phyloP scores from a whole-genome alignment of 805 yeast species.

The Ogataea pini region DNA sequence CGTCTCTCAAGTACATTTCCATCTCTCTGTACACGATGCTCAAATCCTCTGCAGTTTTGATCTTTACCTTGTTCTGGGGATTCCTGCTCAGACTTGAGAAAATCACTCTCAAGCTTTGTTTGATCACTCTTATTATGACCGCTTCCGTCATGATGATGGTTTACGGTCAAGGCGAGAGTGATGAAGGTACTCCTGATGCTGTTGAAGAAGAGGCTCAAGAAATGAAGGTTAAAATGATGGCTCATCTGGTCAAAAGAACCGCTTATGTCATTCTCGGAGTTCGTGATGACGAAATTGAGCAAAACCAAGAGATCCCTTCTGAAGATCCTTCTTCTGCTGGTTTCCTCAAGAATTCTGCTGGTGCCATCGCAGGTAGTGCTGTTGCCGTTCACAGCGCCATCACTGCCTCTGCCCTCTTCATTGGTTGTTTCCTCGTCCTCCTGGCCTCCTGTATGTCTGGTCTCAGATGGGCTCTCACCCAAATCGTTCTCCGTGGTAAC shows the following conservation, averaged over 20 bases:
- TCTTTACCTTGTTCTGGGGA: constrained; percentile 84
- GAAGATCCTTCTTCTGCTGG: not conserved
- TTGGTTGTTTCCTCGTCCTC: constrained; percentile 75
- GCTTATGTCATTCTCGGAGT: constrained; percentile 14
- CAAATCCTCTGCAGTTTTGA: constrained; percentile 72
- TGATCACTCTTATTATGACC: constrained; percentile 74
- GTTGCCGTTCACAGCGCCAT: constrained; percentile 14
- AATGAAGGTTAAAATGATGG: constrained; percentile 19
- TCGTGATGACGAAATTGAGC: constrained; percentile 9
- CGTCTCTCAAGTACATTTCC: constrained; percentile 72
- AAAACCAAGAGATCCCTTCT: not conserved
- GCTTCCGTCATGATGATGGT: constrained; percentile 88
- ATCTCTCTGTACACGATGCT: constrained; percentile 85
- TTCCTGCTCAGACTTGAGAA: constrained; percentile 72
- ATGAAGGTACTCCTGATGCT: constrained; percentile 10
- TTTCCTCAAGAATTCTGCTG: not conserved
- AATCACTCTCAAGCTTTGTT: constrained; percentile 61
- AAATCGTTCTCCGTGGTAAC: constrained; percentile 64
- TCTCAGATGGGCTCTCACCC: constrained; percentile 89
- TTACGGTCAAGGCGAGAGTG: constrained; percentile 34
- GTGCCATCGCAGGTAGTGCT: constrained; percentile 9
- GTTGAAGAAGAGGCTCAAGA: constrained; percentile 25
- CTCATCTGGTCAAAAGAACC: constrained; percentile 21
- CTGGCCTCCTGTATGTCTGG: constrained; percentile 79
- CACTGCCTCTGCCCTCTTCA: constrained; percentile 18